Evolutionary conservation across 345 rosid species (phyloP).

Genomic region (Melaleuca quinquenervia): DNA sequence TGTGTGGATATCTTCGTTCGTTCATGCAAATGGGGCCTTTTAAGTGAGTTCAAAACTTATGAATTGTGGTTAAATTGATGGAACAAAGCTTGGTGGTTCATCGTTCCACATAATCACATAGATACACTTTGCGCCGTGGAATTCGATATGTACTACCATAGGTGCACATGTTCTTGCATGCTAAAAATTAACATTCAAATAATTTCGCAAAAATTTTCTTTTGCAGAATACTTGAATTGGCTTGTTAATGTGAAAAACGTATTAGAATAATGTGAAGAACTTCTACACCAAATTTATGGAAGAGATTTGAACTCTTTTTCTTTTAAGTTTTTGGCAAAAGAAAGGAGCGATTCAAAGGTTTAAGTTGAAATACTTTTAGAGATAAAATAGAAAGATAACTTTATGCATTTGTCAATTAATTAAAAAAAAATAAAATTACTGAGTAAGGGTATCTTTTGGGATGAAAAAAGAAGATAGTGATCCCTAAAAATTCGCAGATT

Average conservation of each 20-base stretch:
- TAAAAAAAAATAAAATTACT: background rate
- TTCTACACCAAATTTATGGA: background rate
- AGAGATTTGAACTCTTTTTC: background rate
- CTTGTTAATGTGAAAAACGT: background rate
- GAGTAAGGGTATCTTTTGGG: background rate
- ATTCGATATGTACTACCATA: background rate
- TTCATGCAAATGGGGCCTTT: background rate
- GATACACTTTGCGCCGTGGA: background rate
- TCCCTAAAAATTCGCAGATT: too few relatives aligned
- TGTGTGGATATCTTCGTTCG: background rate
- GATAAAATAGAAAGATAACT: background rate
- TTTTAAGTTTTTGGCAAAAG: background rate
- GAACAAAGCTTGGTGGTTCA: background rate
- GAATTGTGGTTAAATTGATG: background rate
- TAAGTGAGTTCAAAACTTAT: background rate
- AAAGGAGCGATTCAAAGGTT: background rate
- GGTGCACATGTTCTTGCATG: background rate
- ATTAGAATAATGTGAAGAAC: background rate
- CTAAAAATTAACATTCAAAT: background rate
- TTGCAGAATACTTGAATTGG: background rate
- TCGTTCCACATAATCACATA: background rate
- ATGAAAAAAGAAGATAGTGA: background rate
- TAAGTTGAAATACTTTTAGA: background rate
- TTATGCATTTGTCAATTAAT: background rate
- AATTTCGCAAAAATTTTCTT: background rate